Evolutionary conservation across 169 alveolate species (phyloP), one percentile per base, ranked within the genome.

Genomic region (Plasmodium gallinaceum): DNA sequence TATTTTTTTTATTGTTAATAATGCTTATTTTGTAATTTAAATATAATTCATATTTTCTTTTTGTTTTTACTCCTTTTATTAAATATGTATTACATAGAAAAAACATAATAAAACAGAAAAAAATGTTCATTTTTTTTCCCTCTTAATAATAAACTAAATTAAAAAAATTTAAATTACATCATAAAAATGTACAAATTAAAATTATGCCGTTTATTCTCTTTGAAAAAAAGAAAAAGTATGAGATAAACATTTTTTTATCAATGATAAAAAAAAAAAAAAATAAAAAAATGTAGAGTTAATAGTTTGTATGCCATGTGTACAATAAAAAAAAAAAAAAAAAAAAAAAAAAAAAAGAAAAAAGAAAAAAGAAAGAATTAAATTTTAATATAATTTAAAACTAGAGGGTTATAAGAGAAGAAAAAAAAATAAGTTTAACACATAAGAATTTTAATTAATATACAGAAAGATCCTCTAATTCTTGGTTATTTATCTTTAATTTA

Each of bases 91-190:
- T 76, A 46, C 37, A 64, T 8, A 76, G 57, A 57, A 76, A 42
- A 22, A 76, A 68, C 24, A 76, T n/a, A 22, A 76, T 14, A 46
- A 58, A 20, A 32, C 42, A 62, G 20, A 57, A 22, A 76, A 64
- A 64, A 76, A 64, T 37, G 51, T 22, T 76, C 89, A 76, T 76
- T 76, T 51, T 76, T 64, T 66, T 42, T 42, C 68, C 74, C 43
- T 22, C 12, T 51, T 5, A 14, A 9, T 32, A 32, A 2, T 32
- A 32, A 1, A 32, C 6, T 32, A 32, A 32, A 32, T 32, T 32
- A 32, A 32, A 32, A 32, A 32, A 2, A 32, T 32, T 32, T 2
- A 2, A 32, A 2, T 32, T 4, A 32, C 39, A 32, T 32, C 4
- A 32, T 32, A 1, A 32, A 32, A 32, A 32, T n/a, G 4, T 32